Conservation (phyloP, 306 rosid species). For the Vachellia collinsii region DNA sequence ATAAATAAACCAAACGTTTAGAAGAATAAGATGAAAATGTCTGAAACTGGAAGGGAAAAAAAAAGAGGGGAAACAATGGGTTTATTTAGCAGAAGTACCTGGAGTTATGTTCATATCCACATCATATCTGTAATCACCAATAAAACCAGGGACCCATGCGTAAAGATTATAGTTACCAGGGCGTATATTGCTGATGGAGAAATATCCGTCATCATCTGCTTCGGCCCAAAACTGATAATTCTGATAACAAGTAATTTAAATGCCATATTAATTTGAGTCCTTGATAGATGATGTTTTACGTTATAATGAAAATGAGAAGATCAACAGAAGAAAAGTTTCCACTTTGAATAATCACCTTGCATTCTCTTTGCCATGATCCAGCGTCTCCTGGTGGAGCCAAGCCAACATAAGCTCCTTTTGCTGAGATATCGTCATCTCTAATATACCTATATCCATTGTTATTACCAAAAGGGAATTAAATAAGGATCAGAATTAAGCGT, state of each 20-base stretch:
- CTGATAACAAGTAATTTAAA: constrained; percentile 44
- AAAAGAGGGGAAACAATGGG: background rate
- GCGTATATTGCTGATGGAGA: constrained; percentile 53
- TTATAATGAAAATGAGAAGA: constrained; percentile 30
- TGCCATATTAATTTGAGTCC: background rate
- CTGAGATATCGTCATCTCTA: constrained; percentile 48
- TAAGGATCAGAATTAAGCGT: background rate
- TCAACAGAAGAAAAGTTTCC: background rate
- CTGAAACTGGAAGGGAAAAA: background rate
- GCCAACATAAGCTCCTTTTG: constrained; percentile 73
- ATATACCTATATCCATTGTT: constrained; percentile 51
- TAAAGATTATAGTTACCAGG: constrained; percentile 63
- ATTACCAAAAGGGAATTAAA: constrained; percentile 17
- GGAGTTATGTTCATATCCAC: constrained; percentile 51
- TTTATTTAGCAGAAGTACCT: constrained; percentile 47
- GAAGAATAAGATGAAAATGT: background rate
- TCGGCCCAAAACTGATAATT: constrained; percentile 84
- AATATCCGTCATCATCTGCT: constrained; percentile 70
- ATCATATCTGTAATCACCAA: constrained; percentile 72
- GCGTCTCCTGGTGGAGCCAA: constrained; percentile 82
- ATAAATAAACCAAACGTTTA: constrained; percentile 1
- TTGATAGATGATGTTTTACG: background rate
- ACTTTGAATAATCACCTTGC: constrained; percentile 60
- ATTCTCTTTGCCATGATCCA: constrained; percentile 94
- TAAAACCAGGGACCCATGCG: constrained; percentile 83